Evolutionary conservation across 345 rosid genomes (phyloP).

Genomic region (Corymbia maculata): DNA sequence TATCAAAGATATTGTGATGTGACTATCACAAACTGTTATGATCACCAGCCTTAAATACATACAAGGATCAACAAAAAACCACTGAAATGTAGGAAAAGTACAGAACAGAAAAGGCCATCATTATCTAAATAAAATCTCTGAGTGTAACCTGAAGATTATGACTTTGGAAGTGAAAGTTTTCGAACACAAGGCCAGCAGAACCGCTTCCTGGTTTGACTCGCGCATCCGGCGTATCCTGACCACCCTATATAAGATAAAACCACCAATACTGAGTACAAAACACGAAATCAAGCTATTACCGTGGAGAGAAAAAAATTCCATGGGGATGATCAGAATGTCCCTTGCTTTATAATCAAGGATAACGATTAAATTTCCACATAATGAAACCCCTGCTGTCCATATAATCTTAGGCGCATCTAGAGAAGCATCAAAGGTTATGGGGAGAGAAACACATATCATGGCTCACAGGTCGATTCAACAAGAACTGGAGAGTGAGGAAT

Average conservation of each 20-base stretch:
- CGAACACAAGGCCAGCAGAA: conserved; percentile 87
- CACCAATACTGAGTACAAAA: not conserved
- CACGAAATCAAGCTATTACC: not conserved
- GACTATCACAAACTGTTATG: not conserved
- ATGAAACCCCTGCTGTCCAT: not conserved
- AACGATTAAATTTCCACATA: not conserved
- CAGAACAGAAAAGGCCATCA: not conserved
- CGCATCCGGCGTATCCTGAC: conserved; percentile 88
- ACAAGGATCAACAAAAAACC: not conserved
- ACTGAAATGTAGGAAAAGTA: not conserved
- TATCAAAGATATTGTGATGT: not conserved
- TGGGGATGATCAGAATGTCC: not conserved
- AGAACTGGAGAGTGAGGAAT: not conserved
- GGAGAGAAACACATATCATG: not conserved
- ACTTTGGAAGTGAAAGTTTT: conserved; percentile 79
- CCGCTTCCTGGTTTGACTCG: conserved; percentile 86
- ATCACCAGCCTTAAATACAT: not conserved
- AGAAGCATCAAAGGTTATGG: not conserved
- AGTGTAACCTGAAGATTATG: conserved; percentile 73
- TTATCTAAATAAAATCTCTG: not conserved
- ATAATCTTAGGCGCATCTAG: not conserved
- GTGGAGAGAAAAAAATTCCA: not conserved
- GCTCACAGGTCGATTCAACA: not conserved
- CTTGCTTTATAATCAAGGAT: not conserved
- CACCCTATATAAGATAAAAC: conserved; percentile 43